Percentiles rank a stretch among this genome's conserved stretches.
Conservation (phyloP, 106 monocot species). For the Dendrobium officinale region DNA sequence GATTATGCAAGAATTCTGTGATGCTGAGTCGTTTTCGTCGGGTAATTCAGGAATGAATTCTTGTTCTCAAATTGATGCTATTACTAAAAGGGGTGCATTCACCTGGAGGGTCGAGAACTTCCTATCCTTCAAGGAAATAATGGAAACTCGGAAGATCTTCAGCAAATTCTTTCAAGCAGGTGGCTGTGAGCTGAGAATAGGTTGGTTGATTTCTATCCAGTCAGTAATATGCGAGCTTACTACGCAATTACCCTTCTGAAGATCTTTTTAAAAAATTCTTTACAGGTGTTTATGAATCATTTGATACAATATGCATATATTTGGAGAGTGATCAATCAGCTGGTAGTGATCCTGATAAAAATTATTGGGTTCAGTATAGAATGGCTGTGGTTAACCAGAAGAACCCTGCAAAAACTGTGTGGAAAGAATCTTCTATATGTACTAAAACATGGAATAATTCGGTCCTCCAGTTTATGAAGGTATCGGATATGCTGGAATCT, state of each 20-base stretch:
- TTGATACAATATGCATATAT: constrained; percentile 98
- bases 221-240: not conserved
- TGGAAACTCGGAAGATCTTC: constrained; percentile 95
- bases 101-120: constrained; percentile 96
- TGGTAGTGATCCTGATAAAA: constrained; percentile 82
- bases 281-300: constrained; percentile 97
- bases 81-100: constrained; percentile 56
- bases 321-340: constrained; percentile 95
- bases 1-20: constrained; percentile 53
- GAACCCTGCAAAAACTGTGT: constrained; percentile 76
- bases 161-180: constrained; percentile 95
- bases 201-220: constrained; percentile 20
- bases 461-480: constrained; percentile 99
- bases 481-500: constrained; percentile 78
- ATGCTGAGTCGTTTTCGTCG: constrained; percentile 31
- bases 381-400: constrained; percentile 95
- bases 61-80: constrained; percentile 36
- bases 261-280: not conserved
- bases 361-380: constrained; percentile 88
- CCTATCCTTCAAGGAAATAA: constrained; percentile 95
- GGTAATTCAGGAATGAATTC: constrained; percentile 9
- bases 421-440: constrained; percentile 96
- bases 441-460: constrained; percentile 98
- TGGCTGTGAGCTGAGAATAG: constrained; percentile 93
- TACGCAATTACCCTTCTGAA: constrained; percentile 4